Conservation (phyloP, 176 grass and related monocot genomes). For the Bonia amplexicaulis region DNA sequence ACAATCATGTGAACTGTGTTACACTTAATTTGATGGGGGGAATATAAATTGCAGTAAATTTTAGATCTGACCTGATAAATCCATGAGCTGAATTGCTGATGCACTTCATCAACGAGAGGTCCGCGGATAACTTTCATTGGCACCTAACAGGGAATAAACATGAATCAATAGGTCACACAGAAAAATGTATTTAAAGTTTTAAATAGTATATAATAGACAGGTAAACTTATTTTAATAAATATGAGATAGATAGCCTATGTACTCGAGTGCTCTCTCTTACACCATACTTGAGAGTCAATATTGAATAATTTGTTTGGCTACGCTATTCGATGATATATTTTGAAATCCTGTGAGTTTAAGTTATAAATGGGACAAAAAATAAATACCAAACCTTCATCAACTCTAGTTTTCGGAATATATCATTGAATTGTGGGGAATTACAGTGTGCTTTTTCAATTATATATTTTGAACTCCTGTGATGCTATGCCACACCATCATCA, state of each 20-base stretch:
- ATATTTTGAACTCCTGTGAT: neutral
- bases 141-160: constrained; percentile 34
- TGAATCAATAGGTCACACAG: neutral
- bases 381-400: neutral
- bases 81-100: constrained; percentile 86
- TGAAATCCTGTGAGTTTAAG: neutral
- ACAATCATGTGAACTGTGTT: neutral
- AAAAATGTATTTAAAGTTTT: neutral
- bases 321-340: neutral
- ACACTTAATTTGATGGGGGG: neutral
- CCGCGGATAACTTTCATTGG: constrained; percentile 60
- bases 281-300: neutral
- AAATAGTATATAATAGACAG: neutral
- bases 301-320: neutral
- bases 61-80: constrained; percentile 66
- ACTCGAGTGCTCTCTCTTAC: neutral
- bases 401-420: neutral
- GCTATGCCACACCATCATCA: neutral
- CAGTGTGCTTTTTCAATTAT: neutral
- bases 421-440: neutral
- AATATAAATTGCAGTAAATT: neutral
- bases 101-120: constrained; percentile 77
- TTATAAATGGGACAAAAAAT: neutral
- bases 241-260: neutral
- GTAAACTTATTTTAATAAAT: neutral